Evolutionary conservation across 2,329 filamentous ascomycete genomes (phyloP), one percentile per base, ranked within the genome.

Genomic region (Colletotrichum theobromicola): DNA sequence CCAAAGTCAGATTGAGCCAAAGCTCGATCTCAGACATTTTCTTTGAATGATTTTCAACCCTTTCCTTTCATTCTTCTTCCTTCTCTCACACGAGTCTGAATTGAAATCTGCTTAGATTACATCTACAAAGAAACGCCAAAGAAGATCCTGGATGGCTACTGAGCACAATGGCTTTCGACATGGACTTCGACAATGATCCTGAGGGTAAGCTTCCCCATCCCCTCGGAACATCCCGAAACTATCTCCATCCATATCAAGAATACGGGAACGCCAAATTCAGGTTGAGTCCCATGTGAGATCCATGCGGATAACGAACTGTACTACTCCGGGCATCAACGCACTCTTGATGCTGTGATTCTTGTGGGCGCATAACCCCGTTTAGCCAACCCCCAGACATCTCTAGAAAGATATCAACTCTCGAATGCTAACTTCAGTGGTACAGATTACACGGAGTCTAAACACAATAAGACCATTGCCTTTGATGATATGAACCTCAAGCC

Each of bases 401-500:
- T n/a, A n/a, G n/a, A 42, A 10, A 5, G 3, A 2, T 42, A n/a
- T 26, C 50, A 26, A 13, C 50, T 55, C 21, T 46, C 21, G 4
- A 55, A 55, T 55, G 50, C 50, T 55, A 24, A 55, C 50, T 55
- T 9, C 12, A 5, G 21, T 21, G 50, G 24, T 55, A 16, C 12
- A 55, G 50, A 55, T 3, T 55, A 24, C 21, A 55, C 21, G 6
- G 97, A 99, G 92, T 98, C 96, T 86, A 99, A 99, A 95, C 99
- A 98, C 90, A 97, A 99, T 92, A 96, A 98, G 92, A 96, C 96
- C 84, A 96, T 97, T 88, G 98, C 95, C 77, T 99, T 99, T 89
- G 97, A 99, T 89, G 92, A 96, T 82, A 99, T 99, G 97, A 94
- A 93, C 89, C 92, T 99, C 84, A 98, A 97, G 92, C 85, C 95